Conservation (phyloP, 768 basidiomycete species). For the Porpolomopsis calyptriformis region DNA sequence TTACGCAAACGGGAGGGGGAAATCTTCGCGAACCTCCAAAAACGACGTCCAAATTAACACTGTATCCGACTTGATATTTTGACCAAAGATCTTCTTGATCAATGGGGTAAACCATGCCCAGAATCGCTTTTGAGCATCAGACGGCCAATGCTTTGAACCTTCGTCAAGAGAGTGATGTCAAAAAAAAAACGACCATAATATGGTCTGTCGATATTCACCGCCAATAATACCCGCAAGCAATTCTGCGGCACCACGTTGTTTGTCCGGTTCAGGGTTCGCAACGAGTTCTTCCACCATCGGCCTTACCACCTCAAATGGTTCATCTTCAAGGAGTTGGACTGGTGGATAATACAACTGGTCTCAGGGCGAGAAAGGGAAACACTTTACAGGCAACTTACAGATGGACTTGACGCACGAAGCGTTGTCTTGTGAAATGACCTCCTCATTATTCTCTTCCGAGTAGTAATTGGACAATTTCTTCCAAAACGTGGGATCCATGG, state of each 20-base stretch:
- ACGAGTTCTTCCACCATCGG: constrained; percentile 57
- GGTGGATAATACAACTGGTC: constrained; percentile 11
- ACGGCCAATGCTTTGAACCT: constrained; percentile 86
- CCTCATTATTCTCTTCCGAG: constrained; percentile 69
- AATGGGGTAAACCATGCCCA: constrained; percentile 77
- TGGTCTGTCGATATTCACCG: constrained; percentile 30
- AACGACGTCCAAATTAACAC: constrained; percentile 71
- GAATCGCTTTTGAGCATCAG: constrained; percentile 50
- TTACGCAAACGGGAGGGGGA: not conserved
- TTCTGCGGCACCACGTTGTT: constrained; percentile 82
- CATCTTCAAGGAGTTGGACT: constrained; percentile 75
- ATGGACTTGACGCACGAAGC: constrained; percentile 66
- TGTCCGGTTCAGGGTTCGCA: constrained; percentile 66
- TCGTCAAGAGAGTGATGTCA: constrained; percentile 9
- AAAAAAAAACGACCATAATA: not conserved
- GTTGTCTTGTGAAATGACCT: constrained; percentile 53
- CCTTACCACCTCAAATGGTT: constrained; percentile 51
- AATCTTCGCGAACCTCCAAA: constrained; percentile 41
- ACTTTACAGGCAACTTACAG: constrained; percentile 46
- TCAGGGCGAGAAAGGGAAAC: too few species aligned
- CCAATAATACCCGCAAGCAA: constrained; percentile 63
- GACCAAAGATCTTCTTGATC: constrained; percentile 53
- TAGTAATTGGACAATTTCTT: constrained; percentile 56
- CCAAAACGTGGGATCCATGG: constrained; percentile 49
- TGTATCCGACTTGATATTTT: constrained; percentile 74